A percentile compares a stretch with the other conserved stretches of the same genome.
Conservation (phyloP, 352 stramenopile species). For the Phytopythium cucurbitacearum region DNA sequence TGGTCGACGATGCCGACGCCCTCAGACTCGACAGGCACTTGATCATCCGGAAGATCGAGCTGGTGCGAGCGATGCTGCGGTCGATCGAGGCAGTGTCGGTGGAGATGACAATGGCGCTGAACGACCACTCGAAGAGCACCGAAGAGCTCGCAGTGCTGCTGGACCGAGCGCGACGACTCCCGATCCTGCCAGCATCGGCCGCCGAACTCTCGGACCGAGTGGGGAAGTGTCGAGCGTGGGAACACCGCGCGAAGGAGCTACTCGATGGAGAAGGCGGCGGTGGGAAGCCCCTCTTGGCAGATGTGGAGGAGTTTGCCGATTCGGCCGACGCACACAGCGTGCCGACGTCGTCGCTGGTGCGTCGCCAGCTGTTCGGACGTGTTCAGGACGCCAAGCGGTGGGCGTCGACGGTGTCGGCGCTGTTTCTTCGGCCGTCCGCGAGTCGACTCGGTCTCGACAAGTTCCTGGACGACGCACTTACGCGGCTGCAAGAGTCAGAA, state of each 20-base stretch:
- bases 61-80: constrained; percentile 28
- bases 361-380: constrained; percentile 53
- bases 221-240: constrained; percentile 47
- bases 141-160: constrained; percentile 46
- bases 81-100: constrained; percentile 18
- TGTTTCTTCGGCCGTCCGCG: constrained; percentile 56
- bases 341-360: constrained; percentile 50
- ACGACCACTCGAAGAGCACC: constrained; percentile 34
- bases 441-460: constrained; percentile 20
- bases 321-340: constrained; percentile 59
- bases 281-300: constrained; percentile 32
- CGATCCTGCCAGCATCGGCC: constrained; percentile 33
- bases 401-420: constrained; percentile 35
- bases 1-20: constrained; percentile 26
- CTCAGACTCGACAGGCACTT: constrained; percentile 10
- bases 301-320: constrained; percentile 44
- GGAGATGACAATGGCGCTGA: constrained; percentile 24
- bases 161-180: constrained; percentile 21
- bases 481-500: background rate
- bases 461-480: constrained; percentile 44
- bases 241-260: constrained; percentile 40
- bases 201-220: constrained; percentile 51
- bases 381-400: constrained; percentile 70
- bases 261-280: constrained; percentile 11
- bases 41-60: constrained; percentile 32